A percentile compares a stretch with the other conserved stretches of the same genome.
phyloP scores from a whole-genome alignment of 306 rosid genomes.

The Malus orientalis region DNA sequence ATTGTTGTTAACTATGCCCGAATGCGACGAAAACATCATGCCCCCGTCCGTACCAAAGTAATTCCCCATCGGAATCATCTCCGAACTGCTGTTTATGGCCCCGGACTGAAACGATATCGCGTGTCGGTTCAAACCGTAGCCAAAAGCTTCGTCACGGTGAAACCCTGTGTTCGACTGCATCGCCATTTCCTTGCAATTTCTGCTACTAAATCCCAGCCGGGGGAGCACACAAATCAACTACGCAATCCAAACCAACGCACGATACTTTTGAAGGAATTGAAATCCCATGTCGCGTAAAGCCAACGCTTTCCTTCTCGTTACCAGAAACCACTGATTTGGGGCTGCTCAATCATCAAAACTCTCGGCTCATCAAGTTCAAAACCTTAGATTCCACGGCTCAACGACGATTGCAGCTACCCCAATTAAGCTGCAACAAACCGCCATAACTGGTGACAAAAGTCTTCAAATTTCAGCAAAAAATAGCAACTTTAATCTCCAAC shows the following conservation, averaged over 20 bases:
- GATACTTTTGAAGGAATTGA: background rate
- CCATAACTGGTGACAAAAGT: background rate
- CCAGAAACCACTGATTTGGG: background rate
- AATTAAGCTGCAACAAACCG: background rate
- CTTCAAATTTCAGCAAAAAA: background rate
- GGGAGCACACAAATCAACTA: conserved; percentile 13
- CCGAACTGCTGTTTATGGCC: conserved; percentile 61
- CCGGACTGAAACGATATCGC: conserved; percentile 87
- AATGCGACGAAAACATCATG: conserved; percentile 60
- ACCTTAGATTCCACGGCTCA: conserved; percentile 9
- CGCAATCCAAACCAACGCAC: conserved; percentile 14
- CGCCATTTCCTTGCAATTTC: conserved; percentile 39
- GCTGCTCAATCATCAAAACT: background rate
- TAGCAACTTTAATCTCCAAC: background rate
- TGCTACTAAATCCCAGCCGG: background rate
- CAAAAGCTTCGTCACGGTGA: conserved; percentile 41
- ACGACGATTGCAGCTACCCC: background rate
- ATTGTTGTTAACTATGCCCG: conserved; percentile 39
- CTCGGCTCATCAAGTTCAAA: background rate
- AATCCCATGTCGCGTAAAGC: conserved; percentile 8
- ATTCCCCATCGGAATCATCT: conserved; percentile 73
- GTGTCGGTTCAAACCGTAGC: conserved; percentile 54
- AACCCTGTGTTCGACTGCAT: conserved; percentile 80
- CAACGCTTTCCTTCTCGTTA: background rate
- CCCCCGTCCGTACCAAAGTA: conserved; percentile 53